phyloP scores from a whole-genome alignment of 768 basidiomycete species.

The Collybia sordida region DNA sequence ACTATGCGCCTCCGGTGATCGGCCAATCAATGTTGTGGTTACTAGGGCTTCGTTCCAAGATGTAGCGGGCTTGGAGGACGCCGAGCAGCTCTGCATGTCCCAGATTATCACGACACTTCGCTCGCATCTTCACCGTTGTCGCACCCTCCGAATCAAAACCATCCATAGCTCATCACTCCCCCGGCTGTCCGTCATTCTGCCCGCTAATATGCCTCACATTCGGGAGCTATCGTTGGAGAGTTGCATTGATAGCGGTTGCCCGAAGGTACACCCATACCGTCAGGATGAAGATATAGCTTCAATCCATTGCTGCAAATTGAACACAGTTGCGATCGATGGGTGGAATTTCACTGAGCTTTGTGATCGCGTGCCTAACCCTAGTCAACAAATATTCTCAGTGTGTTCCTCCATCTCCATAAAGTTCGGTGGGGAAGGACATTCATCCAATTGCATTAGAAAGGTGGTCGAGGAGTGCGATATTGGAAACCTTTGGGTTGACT shows the following conservation, averaged over 20 bases:
- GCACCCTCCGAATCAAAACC: neutral
- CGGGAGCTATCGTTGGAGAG: neutral
- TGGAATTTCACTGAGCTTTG: too few relatives aligned
- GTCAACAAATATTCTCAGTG: too few relatives aligned
- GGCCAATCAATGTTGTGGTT: neutral
- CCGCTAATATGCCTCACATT: neutral
- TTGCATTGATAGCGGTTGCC: neutral
- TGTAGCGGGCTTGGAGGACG: neutral
- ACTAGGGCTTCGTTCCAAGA: neutral
- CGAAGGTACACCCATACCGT: neutral
- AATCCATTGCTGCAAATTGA: neutral
- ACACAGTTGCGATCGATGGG: neutral
- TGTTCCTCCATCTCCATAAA: too few relatives aligned
- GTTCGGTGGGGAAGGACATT: too few relatives aligned
- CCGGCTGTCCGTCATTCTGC: neutral
- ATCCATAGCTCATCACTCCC: neutral
- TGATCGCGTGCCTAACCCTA: too few relatives aligned
- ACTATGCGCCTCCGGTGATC: neutral
- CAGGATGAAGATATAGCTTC: neutral
- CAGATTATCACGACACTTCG: neutral
- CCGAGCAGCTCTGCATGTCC: neutral
- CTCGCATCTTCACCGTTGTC: neutral
- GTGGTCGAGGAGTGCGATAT: too few relatives aligned
- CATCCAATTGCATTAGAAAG: too few relatives aligned
- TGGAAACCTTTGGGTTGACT: too few relatives aligned